Conservation (phyloP, 2,329 filamentous ascomycete genomes). For the Fusarium lyarnte region DNA sequence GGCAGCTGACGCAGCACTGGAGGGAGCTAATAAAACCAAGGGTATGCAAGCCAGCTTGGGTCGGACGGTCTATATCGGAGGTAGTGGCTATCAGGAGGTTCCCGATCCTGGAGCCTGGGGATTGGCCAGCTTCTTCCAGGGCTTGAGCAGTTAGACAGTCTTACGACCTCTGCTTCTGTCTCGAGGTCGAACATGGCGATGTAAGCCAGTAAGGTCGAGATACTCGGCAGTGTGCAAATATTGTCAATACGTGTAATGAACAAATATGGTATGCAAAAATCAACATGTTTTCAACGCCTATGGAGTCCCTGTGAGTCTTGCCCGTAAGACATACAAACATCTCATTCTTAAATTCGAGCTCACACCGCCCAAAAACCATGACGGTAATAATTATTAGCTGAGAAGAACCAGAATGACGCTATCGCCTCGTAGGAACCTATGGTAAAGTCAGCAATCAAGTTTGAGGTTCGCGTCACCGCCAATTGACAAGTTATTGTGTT, state of each 20-base stretch:
- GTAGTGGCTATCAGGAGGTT: slow-evolving; percentile 59
- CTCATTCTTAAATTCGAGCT: slow-evolving; percentile 40
- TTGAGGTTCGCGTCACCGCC: slow-evolving; percentile 13
- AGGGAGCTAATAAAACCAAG: slow-evolving; percentile 85
- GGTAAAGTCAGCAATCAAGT: slow-evolving; percentile 30
- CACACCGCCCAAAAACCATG: slow-evolving; percentile 27
- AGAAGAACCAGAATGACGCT: slow-evolving; percentile 88
- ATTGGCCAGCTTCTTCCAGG: slow-evolving; percentile 82
- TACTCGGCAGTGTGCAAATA: slow-evolving; percentile 1
- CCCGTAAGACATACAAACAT: slow-evolving; percentile 45
- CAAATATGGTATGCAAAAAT: slow-evolving; percentile 30
- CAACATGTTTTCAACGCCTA: slow-evolving; percentile 52
- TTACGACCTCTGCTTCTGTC: background rate
- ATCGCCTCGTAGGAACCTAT: slow-evolving; percentile 85
- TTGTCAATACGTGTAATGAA: slow-evolving; percentile 9
- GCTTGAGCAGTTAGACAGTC: slow-evolving; percentile 61
- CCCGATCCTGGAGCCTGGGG: slow-evolving; percentile 76
- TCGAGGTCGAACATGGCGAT: background rate
- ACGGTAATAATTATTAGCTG: slow-evolving; percentile 61
- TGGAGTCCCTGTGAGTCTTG: slow-evolving; percentile 47
- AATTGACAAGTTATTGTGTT: background rate
- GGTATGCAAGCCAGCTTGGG: slow-evolving; percentile 92
- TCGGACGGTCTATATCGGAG: slow-evolving; percentile 54
- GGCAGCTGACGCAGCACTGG: slow-evolving; percentile 78
- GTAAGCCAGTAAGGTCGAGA: background rate